Evolutionary conservation across 176 grass and related monocot species (phyloP).

Genomic region (Otatea glauca): DNA sequence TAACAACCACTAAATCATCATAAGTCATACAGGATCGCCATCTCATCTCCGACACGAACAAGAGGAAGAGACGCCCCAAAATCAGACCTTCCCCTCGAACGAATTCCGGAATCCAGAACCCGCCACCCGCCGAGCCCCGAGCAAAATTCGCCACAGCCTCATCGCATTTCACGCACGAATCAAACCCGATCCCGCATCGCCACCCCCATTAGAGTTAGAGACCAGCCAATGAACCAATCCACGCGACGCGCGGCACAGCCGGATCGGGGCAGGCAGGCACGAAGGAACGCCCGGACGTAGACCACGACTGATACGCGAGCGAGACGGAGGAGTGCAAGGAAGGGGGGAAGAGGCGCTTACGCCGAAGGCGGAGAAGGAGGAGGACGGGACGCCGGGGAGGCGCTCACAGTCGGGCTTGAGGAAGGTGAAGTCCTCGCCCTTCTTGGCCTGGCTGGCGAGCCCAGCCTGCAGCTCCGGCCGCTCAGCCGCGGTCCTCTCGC

Average conservation of each 20-base stretch:
- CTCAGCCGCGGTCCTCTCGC: conserved; percentile 50
- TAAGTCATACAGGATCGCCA: neutral
- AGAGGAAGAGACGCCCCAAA: neutral
- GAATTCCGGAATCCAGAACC: conserved; percentile 29
- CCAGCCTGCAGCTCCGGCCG: conserved; percentile 48
- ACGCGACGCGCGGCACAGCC: neutral
- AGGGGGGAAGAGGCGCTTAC: conserved; percentile 2
- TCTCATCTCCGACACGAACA: neutral
- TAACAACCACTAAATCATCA: neutral
- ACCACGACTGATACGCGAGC: neutral
- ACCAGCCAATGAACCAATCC: conserved; percentile 7
- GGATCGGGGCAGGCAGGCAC: conserved; percentile 1
- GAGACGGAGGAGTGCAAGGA: neutral
- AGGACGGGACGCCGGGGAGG: conserved; percentile 54
- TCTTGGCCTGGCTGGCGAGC: conserved; percentile 78
- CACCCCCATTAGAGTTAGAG: conserved; percentile 35
- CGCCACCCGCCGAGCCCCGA: neutral
- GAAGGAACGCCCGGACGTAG: neutral
- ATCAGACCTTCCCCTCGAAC: neutral
- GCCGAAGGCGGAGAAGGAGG: conserved; percentile 72
- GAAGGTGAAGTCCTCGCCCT: conserved; percentile 88
- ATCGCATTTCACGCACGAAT: conserved; percentile 46
- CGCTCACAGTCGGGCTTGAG: conserved; percentile 79
- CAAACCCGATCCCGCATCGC: conserved; percentile 50
- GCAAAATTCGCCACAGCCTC: conserved; percentile 41